These are phyloP conservation scores for Ophiostoma pallidulum DNA, from an alignment of 2,329 filamentous ascomycete species.

Conservation along the genomic window DNA sequence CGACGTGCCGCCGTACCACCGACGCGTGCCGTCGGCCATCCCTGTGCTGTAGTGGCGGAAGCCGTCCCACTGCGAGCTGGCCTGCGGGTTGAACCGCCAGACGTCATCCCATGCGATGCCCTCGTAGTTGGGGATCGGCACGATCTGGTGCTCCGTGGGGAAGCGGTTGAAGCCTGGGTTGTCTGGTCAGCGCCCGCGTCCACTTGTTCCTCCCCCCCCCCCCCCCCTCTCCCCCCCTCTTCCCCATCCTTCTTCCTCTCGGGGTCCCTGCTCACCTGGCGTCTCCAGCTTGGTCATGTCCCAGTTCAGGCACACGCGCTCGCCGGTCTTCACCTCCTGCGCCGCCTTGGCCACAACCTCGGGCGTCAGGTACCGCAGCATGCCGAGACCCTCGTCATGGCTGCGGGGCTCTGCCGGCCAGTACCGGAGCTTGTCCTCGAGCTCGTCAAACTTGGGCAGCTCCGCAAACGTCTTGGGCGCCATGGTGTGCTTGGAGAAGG, in stretches of 20 bases:
- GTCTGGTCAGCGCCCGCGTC: too few relatives aligned
- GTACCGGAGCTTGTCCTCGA: slow-evolving; percentile 20
- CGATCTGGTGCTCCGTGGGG: slow-evolving; percentile 2
- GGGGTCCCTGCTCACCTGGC: too few relatives aligned
- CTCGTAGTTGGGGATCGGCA: slow-evolving; percentile 7
- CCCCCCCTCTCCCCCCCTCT: too few relatives aligned
- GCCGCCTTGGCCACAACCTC: slow-evolving; percentile 31
- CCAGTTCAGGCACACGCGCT: slow-evolving; percentile 32
- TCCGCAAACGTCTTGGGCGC: slow-evolving; percentile 2
- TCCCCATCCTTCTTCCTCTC: too few relatives aligned
- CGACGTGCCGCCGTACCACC: slow-evolving; percentile 5
- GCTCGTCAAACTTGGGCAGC: slow-evolving; percentile 5
- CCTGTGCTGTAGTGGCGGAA: slow-evolving; percentile 8
- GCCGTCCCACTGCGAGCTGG: slow-evolving; percentile 10
- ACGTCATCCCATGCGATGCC: slow-evolving; percentile 24
- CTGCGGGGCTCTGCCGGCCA: slow-evolving; percentile 34
- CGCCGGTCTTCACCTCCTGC: slow-evolving; percentile 40
- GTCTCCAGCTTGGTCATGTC: slow-evolving; percentile 6
- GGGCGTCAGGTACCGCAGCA: slow-evolving; percentile 35
- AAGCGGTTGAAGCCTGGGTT: slow-evolving; percentile 7
- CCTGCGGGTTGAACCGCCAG: slow-evolving; percentile 21
- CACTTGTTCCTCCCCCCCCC: too few relatives aligned
- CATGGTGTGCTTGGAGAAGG: too few relatives aligned
- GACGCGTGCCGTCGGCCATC: neutral
- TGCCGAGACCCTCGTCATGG: slow-evolving; percentile 33